phyloP scores from a whole-genome alignment of 1,284 basidiomycete species.

The Leccinum cinnamomeum region DNA sequence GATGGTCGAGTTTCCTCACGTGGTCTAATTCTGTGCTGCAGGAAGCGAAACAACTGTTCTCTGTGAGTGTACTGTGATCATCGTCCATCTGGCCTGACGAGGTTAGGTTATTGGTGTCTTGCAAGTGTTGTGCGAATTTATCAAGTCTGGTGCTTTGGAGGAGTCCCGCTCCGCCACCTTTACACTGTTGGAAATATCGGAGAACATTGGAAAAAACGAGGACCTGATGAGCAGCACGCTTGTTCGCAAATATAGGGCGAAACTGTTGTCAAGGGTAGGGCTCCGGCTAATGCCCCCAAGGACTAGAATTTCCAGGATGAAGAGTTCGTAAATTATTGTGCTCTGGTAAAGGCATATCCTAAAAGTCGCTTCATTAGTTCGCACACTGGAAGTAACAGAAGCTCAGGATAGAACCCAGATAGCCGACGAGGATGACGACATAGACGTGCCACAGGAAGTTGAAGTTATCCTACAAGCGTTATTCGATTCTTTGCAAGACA shows the following conservation, averaged over 20 bases:
- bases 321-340: constrained; percentile 26
- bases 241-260: constrained; percentile 65
- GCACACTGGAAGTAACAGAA: constrained; percentile 23
- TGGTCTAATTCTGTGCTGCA: constrained; percentile 43
- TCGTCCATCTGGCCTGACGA: constrained; percentile 7
- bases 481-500: constrained; percentile 79
- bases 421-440: constrained; percentile 44
- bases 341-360: constrained; percentile 3
- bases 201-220: constrained; percentile 41
- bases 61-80: constrained; percentile 40
- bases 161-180: constrained; percentile 48
- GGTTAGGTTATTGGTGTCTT: constrained; percentile 68
- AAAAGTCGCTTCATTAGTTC: constrained; percentile 24
- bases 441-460: constrained; percentile 78
- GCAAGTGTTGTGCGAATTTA: constrained; percentile 73
- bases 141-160: constrained; percentile 63
- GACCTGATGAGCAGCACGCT: constrained; percentile 56
- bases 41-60: constrained; percentile 47
- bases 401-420: constrained; percentile 2
- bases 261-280: constrained; percentile 63
- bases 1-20: constrained; percentile 52
- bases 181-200: constrained; percentile 46
- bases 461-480: constrained; percentile 78
- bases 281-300: constrained; percentile 61
- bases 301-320: constrained; percentile 37